phyloP scores from a whole-genome alignment of 2,329 filamentous ascomycete genomes.

The Apiospora hydei region DNA sequence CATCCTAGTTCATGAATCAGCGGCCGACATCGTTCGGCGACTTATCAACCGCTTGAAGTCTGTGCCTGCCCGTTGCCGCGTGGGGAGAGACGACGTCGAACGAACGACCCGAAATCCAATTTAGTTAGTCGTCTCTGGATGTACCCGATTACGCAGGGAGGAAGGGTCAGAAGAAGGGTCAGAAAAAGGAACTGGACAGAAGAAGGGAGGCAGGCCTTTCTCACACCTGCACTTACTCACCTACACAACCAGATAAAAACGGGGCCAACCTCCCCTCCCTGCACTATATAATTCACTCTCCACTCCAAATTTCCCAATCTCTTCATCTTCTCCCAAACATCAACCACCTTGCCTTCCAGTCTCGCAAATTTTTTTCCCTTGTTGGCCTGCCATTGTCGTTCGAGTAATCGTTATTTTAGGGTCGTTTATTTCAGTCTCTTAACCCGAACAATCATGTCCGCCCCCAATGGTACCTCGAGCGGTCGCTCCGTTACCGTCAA shows the following conservation, averaged over 20 bases:
- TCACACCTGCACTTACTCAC: no score
- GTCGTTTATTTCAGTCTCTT: no score
- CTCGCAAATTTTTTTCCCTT: slow-evolving; percentile 21
- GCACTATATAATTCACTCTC: neutral
- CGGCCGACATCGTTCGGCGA: slow-evolving; percentile 20
- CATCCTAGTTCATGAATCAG: neutral
- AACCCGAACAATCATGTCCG: slow-evolving; percentile 54
- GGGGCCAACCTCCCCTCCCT: slow-evolving; percentile 22
- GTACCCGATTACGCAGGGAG: neutral
- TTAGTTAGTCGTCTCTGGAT: neutral
- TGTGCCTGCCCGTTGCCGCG: neutral
- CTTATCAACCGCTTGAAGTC: slow-evolving; percentile 1
- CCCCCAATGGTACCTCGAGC: slow-evolving; percentile 58
- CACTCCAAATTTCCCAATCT: slow-evolving; percentile 25
- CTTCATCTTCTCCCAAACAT: slow-evolving; percentile 28
- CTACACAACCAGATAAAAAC: slow-evolving; percentile 27
- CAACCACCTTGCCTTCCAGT: slow-evolving; percentile 27
- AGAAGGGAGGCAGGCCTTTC: no score
- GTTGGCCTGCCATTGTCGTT: slow-evolving; percentile 27
- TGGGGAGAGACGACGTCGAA: neutral
- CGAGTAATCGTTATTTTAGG: no score
- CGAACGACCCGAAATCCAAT: neutral
- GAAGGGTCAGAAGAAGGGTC: no score
- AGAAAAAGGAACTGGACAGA: no score
- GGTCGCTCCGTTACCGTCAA: slow-evolving; percentile 56